phyloP scores from a whole-genome alignment of 1,284 basidiomycete genomes.

The Butyriboletus appendiculatus region DNA sequence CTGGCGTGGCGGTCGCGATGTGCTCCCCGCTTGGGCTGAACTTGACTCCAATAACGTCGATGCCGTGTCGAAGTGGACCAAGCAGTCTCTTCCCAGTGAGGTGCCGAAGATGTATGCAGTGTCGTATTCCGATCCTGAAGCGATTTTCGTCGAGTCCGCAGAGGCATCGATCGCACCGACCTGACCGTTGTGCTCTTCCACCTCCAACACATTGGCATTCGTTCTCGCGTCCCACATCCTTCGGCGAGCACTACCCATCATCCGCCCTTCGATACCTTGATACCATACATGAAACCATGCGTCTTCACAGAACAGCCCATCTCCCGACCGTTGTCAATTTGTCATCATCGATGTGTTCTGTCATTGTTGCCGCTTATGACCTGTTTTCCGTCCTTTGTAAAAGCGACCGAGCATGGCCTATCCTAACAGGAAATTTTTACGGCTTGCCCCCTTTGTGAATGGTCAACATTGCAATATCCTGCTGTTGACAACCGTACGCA shows the following conservation, averaged over 20 bases:
- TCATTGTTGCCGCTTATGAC: background rate
- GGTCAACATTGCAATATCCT: background rate
- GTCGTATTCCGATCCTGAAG: conserved; percentile 5
- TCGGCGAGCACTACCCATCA: conserved; percentile 3
- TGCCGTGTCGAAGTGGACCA: conserved; percentile 2
- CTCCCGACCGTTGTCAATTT: background rate
- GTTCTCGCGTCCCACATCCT: conserved; percentile 1
- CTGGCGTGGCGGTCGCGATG: conserved; percentile 11
- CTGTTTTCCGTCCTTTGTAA: background rate
- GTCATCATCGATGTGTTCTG: background rate
- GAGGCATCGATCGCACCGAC: conserved; percentile 1
- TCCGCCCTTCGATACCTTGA: background rate
- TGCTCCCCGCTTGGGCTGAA: conserved; percentile 2
- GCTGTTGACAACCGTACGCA: background rate
- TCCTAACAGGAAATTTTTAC: background rate
- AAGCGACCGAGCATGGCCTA: background rate
- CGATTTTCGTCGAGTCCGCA: conserved; percentile 3
- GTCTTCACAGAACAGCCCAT: background rate
- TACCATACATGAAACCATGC: background rate
- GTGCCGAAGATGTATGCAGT: background rate
- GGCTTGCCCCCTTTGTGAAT: background rate
- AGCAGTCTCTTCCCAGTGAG: background rate
- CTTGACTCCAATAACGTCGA: conserved; percentile 2
- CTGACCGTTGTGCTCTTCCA: background rate
- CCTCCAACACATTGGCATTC: background rate